Percentiles rank a stretch among this genome's conserved stretches.
Conservation (phyloP, 129 eudicot genomes). For the Chrysanthemum makinoi region DNA sequence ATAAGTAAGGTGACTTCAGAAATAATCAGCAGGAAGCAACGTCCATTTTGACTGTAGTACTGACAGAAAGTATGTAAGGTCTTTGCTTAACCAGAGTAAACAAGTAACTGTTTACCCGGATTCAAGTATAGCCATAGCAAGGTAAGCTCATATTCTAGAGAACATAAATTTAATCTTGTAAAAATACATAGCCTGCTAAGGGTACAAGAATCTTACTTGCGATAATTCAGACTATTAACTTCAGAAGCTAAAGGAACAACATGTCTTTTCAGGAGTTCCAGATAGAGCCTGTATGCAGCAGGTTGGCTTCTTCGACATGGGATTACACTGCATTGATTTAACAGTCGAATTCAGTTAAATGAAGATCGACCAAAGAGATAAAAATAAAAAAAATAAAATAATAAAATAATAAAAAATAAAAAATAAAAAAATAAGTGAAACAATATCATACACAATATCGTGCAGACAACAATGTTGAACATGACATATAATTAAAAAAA, state of each 20-base stretch:
- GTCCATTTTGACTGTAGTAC: background rate
- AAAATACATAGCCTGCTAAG: background rate
- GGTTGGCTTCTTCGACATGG: constrained; percentile 75
- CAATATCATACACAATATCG: background rate
- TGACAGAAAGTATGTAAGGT: background rate
- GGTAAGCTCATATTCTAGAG: too few relatives aligned
- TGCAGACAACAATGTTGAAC: constrained; percentile 1
- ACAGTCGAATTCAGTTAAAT: background rate
- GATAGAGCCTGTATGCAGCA: constrained; percentile 81
- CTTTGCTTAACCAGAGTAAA: background rate
- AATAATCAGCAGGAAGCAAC: background rate
- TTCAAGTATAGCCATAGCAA: too few relatives aligned
- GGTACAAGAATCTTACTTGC: constrained; percentile 48
- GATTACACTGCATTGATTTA: constrained; percentile 51
- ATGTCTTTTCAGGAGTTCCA: constrained; percentile 85
- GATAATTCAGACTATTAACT: constrained; percentile 62
- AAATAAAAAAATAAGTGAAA: background rate
- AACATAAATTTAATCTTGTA: background rate
- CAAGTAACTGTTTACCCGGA: background rate
- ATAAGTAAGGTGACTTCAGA: background rate
- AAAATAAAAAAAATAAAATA: background rate
- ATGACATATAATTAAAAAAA: background rate
- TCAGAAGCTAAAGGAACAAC: constrained; percentile 67
- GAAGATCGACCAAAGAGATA: background rate
- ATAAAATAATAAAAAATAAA: constrained; percentile 6